A percentile compares a stretch with the other conserved stretches of the same genome.
Evolutionary conservation across 148 eudicot genomes (phyloP).

Genomic region (Suaeda aralocaspica): DNA sequence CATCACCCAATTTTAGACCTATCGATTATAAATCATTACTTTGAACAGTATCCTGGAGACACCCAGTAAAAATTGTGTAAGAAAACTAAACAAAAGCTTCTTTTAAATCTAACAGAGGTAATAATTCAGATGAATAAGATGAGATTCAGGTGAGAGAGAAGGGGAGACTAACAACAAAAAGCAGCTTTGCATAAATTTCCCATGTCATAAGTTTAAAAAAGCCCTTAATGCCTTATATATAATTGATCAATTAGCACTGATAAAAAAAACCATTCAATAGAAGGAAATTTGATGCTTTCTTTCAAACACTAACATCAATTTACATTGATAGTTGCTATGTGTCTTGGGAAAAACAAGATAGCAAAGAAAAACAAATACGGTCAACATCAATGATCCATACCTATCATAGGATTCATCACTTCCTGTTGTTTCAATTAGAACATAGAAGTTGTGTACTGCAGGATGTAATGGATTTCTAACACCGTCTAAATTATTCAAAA

Average conservation of each 20-base stretch:
- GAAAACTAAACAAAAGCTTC: background rate
- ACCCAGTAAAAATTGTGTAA: background rate
- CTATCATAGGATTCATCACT: slow-evolving; percentile 84
- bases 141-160: background rate
- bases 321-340: background rate
- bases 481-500: slow-evolving; percentile 70
- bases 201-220: no score
- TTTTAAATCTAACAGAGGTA: background rate
- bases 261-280: background rate
- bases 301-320: background rate
- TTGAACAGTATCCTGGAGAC: background rate
- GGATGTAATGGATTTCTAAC: slow-evolving; percentile 85
- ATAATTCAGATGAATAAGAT: background rate
- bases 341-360: background rate
- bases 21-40: background rate
- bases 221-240: no score
- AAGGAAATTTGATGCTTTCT: slow-evolving; percentile 1
- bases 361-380: slow-evolving; percentile 4
- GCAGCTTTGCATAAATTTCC: background rate
- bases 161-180: background rate
- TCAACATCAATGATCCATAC: slow-evolving; percentile 33
- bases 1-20: slow-evolving; percentile 17
- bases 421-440: slow-evolving; percentile 92
- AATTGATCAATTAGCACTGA: no score
- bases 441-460: slow-evolving; percentile 67